A percentile compares a stretch with the other conserved stretches of the same genome.
phyloP scores from a whole-genome alignment of 2,329 filamentous ascomycete genomes.

The Fusarium anthophilum region DNA sequence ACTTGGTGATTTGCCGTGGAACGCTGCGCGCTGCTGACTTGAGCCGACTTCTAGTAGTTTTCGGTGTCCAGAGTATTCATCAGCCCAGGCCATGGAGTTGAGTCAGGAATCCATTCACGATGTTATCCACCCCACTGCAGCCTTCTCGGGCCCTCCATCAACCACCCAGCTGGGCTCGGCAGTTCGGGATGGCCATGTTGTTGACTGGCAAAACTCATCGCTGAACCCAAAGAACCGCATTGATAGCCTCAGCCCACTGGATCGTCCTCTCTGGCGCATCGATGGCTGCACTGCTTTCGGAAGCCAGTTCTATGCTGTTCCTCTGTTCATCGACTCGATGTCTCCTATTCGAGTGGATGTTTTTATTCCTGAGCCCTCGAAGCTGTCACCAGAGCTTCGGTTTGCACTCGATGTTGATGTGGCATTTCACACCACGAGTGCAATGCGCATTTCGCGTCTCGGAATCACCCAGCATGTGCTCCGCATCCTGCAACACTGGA shows the following conservation, averaged over 20 bases:
- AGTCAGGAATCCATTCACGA: conserved; percentile 62
- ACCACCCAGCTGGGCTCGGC: neutral
- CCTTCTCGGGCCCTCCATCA: conserved; percentile 48
- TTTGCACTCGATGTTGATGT: conserved; percentile 57
- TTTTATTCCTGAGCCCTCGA: conserved; percentile 62
- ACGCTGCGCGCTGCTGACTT: conserved; percentile 21
- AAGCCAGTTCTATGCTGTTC: conserved; percentile 66
- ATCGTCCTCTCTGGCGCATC: conserved; percentile 63
- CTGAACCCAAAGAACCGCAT: conserved; percentile 70
- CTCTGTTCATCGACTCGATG: conserved; percentile 58
- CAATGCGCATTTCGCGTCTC: conserved; percentile 56
- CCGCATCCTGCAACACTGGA: conserved; percentile 64
- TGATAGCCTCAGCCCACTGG: conserved; percentile 60
- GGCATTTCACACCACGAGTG: conserved; percentile 66
- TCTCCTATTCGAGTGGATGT: conserved; percentile 66
- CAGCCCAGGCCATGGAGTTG: conserved; percentile 59
- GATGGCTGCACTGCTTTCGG: conserved; percentile 67
- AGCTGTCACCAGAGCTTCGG: conserved; percentile 53
- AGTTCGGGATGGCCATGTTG: neutral
- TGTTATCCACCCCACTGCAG: conserved; percentile 68
- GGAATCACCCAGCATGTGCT: conserved; percentile 64
- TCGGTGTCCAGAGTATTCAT: neutral
- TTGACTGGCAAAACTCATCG: conserved; percentile 57
- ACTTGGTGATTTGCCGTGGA: conserved; percentile 31
- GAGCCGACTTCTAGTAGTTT: conserved; percentile 5